Conservation (phyloP, 768 basidiomycete genomes). For the Jaapia argillacea region DNA sequence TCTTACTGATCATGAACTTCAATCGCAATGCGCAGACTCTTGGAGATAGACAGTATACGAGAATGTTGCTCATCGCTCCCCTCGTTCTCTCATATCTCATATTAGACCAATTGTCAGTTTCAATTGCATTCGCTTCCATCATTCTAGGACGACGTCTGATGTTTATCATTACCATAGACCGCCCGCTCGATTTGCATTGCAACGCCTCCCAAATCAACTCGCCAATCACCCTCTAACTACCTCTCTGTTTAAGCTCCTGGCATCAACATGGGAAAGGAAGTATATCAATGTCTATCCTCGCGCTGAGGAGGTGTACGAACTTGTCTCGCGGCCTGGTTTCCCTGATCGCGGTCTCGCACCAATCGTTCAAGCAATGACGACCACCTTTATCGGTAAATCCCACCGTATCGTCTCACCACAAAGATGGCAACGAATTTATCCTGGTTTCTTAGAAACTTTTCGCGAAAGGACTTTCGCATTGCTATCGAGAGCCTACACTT, state of each 20-base stretch:
- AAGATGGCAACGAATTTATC: not conserved
- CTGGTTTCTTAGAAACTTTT: constrained; percentile 54
- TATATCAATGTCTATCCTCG: constrained; percentile 46
- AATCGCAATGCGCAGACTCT: too few species aligned
- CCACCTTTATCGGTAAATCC: constrained; percentile 38
- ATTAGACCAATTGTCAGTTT: constrained; percentile 47
- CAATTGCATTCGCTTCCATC: not conserved
- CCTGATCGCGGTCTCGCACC: constrained; percentile 34
- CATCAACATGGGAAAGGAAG: constrained; percentile 42
- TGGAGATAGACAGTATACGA: too few species aligned
- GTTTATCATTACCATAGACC: constrained; percentile 26
- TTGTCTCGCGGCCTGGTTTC: constrained; percentile 34
- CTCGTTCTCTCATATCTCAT: constrained; percentile 59
- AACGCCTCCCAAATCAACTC: constrained; percentile 43
- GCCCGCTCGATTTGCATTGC: constrained; percentile 47
- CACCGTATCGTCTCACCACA: too few species aligned
- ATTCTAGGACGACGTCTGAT: not conserved
- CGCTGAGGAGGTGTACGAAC: constrained; percentile 28
- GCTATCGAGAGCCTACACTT: constrained; percentile 55
- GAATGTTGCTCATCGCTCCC: constrained; percentile 47
- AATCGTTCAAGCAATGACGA: constrained; percentile 33
- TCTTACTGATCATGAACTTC: not conserved
- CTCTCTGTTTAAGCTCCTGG: constrained; percentile 35
- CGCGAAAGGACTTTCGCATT: constrained; percentile 44
- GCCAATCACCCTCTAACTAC: constrained; percentile 32